phyloP scores from a whole-genome alignment of 306 rosid genomes.

The Lablab purpureus region DNA sequence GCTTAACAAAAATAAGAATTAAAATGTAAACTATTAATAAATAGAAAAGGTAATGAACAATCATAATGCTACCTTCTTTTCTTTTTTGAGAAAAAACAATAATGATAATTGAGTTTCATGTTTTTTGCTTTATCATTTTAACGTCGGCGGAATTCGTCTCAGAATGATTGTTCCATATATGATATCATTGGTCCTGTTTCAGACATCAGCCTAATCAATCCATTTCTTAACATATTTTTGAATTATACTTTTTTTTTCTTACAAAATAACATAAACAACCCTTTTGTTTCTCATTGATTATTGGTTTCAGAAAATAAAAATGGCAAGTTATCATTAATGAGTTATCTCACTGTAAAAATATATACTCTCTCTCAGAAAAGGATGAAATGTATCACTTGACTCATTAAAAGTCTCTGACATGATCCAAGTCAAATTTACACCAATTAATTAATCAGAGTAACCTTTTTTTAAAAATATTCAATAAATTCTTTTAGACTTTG shows the following conservation, averaged over 20 bases:
- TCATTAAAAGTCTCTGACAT: neutral
- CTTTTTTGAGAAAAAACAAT: neutral
- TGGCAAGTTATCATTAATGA: neutral
- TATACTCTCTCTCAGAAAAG: too few relatives aligned
- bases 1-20: conserved; percentile 7
- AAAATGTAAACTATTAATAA: neutral
- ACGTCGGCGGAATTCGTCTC: conserved; percentile 19
- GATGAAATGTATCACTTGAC: neutral
- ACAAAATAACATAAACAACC: neutral
- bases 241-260: neutral
- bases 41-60: neutral
- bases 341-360: neutral
- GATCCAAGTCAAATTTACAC: neutral
- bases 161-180: neutral
- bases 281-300: neutral
- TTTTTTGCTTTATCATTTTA: conserved; percentile 14
- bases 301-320: neutral
- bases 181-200: neutral
- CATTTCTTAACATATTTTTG: neutral
- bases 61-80: neutral
- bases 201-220: conserved; percentile 3
- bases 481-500: neutral
- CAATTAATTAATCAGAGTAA: neutral
- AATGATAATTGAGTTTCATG: conserved; percentile 23
- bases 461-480: neutral